phyloP scores from a whole-genome alignment of 1,284 basidiomycete species.

The Taiwanofungus camphoratus region DNA sequence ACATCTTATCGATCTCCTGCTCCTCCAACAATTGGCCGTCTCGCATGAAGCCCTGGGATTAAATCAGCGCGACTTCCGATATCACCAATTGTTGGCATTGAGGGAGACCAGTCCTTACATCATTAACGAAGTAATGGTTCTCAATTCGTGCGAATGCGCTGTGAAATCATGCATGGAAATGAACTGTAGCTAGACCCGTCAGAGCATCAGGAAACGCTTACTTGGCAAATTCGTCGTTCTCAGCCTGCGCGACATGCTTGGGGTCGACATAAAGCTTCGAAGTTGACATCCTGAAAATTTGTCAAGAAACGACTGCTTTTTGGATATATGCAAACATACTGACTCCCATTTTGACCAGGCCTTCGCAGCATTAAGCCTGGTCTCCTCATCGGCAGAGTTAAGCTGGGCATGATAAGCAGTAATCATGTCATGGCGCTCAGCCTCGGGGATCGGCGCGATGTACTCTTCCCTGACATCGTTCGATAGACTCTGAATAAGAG shows the following conservation, averaged over 20 bases:
- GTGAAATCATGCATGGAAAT: conserved; percentile 1
- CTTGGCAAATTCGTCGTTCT: conserved; percentile 74
- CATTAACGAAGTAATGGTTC: conserved; percentile 88
- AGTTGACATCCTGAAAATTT: conserved; percentile 63
- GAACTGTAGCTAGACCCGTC: conserved; percentile 8
- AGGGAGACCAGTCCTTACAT: conserved; percentile 34
- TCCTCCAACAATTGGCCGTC: conserved; percentile 84
- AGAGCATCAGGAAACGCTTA: conserved; percentile 30
- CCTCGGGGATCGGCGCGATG: conserved; percentile 73
- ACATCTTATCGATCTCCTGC: conserved; percentile 90
- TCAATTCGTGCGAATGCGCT: conserved; percentile 90
- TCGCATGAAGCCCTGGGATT: conserved; percentile 80
- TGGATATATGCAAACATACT: conserved; percentile 25
- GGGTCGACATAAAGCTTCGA: conserved; percentile 70
- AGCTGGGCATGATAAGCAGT: conserved; percentile 82
- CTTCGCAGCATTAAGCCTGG: conserved; percentile 68
- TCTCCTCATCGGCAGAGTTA: conserved; percentile 68
- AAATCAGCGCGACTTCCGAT: no score
- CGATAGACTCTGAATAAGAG: neutral
- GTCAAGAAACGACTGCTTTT: conserved; percentile 5
- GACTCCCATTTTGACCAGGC: conserved; percentile 91
- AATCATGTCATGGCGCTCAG: conserved; percentile 76
- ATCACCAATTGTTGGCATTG: neutral
- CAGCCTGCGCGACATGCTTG: conserved; percentile 63
- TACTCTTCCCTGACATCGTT: conserved; percentile 63